Conservation (phyloP, 2,329 filamentous ascomycete species). For the Fusarium sororula region DNA sequence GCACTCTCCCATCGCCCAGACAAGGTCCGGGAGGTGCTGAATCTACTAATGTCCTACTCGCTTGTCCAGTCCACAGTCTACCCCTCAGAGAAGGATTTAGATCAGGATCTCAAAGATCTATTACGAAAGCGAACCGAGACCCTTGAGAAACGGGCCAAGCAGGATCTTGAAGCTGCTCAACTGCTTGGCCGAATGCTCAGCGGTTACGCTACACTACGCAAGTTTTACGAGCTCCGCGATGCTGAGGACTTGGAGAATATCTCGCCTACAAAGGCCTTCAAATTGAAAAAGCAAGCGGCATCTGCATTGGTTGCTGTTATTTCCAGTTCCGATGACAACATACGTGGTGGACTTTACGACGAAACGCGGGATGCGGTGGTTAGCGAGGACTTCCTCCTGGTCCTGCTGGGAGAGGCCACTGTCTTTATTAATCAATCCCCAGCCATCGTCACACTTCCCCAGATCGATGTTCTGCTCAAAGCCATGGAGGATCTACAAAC, state of each 20-base stretch:
- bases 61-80: conserved; percentile 85
- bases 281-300: conserved; percentile 74
- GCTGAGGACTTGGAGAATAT: conserved; percentile 42
- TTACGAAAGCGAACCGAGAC: conserved; percentile 77
- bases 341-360: conserved; percentile 90
- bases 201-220: conserved; percentile 89
- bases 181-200: conserved; percentile 86
- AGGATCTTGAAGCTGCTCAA: conserved; percentile 83
- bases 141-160: conserved; percentile 74
- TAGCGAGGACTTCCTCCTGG: conserved; percentile 85
- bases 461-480: conserved; percentile 79
- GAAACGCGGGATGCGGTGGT: conserved; percentile 82
- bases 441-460: conserved; percentile 69
- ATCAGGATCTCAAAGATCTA: conserved; percentile 74
- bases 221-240: conserved; percentile 91
- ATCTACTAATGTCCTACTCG: conserved; percentile 87
- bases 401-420: conserved; percentile 83
- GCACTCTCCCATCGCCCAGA: conserved; percentile 80
- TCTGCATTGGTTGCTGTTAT: conserved; percentile 83
- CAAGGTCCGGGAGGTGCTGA: conserved; percentile 86
- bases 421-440: conserved; percentile 73
- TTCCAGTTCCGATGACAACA: conserved; percentile 86
- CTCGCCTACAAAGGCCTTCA: conserved; percentile 56
- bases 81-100: conserved; percentile 76
- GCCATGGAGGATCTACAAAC: conserved; percentile 84